These are phyloP conservation scores for Artemisia argyi DNA, from an alignment of 129 eudicot genomes.

Conservation along the genomic window DNA sequence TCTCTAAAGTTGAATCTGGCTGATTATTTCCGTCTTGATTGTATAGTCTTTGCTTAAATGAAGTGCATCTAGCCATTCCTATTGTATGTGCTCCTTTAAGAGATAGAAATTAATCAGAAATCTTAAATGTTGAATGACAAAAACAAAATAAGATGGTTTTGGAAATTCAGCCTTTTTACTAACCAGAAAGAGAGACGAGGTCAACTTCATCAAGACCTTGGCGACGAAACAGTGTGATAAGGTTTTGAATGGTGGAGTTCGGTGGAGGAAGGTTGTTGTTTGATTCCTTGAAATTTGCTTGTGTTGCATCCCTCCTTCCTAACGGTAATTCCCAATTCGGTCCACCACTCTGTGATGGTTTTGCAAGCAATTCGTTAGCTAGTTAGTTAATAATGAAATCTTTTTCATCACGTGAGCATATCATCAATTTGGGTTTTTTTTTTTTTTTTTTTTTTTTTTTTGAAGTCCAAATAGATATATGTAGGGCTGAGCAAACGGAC, in stretches of 20 bases:
- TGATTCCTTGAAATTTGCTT: conserved; percentile 64
- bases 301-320: conserved; percentile 88
- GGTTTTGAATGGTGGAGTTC: conserved; percentile 71
- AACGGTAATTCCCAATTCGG: conserved; percentile 87
- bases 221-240: conserved; percentile 53
- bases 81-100: conserved; percentile 84
- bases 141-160: not conserved
- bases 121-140: not conserved
- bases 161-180: conserved; percentile 3
- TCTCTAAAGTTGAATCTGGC: conserved; percentile 83
- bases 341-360: conserved; percentile 71
- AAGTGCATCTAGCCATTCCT: conserved; percentile 80
- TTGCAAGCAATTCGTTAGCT: not conserved
- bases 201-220: conserved; percentile 82
- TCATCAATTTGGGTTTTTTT: not conserved
- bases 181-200: conserved; percentile 92
- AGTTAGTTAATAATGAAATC: conserved; percentile 1
- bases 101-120: not conserved
- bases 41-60: conserved; percentile 83
- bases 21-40: conserved; percentile 75
- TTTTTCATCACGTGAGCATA: not conserved
- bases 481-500: no score
- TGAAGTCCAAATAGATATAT: no score
- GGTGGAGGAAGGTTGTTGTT: conserved; percentile 83
- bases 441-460: no score